Base-by-base conservation (phyloP, 495 filamentous ascomycete species). In the Penicillium salamii region DNA sequence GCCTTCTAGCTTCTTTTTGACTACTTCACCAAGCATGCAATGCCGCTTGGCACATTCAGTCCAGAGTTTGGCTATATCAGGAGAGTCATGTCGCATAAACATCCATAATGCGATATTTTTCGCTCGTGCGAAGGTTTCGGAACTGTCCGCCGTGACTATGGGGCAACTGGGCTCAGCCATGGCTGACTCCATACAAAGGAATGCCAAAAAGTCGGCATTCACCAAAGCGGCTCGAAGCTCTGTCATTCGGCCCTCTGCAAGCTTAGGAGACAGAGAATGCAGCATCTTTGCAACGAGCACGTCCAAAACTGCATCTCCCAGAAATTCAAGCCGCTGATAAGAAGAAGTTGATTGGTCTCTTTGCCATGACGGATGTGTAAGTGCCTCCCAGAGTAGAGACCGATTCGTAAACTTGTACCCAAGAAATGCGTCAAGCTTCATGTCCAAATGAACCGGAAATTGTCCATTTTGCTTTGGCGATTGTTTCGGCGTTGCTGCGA, bases 351-450 rank as follows among this genome's bases (percentile, higher is more conserved):
- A 1, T 1, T 28, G 21, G 14, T 21, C 42, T 15, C 21, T 8
- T 13, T 39, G 26, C 17, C 15, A 34, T 12, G 47, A 50, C n/a
- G 47, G 47, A 33, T 50, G 47, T 21, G 47, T 50, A 23, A 50
- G 21, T 4, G 47, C 47, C 37, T 50, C 47, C 32, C 32, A 13
- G 14, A 33, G 23, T 12, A 50, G 14, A 14, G 37, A 42, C 13
- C 33, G 28, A 23, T 50, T 37, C n/a, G 24, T 17, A 33, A 41
- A 50, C 4, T 13, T 50, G 34, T 50, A 50, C 15, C 32, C 47
- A 33, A 50, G 37, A 6, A 50, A 18, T 18, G 31, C 3, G 33
- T 50, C 47, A 36, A 50, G 18, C 15, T 50, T 18, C 3, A 2
- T 2, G n/a, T 21, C 11, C 31, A 12, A 14, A 17, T 3, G 17